These are phyloP conservation scores for Viola pubescens DNA, from an alignment of 441 rosid genomes.

Conservation along the genomic window DNA sequence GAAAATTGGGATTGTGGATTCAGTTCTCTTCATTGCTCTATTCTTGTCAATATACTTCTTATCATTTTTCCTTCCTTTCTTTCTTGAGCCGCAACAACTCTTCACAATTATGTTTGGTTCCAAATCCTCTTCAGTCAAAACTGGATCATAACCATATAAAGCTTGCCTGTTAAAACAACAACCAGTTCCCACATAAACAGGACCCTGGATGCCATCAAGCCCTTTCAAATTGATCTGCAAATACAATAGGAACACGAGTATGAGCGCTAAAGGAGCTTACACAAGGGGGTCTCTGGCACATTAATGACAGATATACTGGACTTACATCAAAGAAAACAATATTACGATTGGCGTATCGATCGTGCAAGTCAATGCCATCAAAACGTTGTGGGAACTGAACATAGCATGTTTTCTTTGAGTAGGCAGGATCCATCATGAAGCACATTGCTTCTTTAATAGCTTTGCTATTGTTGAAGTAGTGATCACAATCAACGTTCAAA, in stretches of 20 bases:
- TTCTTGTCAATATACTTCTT: slow-evolving; percentile 70
- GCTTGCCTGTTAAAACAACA: slow-evolving; percentile 97
- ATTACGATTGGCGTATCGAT: slow-evolving; percentile 98
- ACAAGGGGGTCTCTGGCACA: neutral
- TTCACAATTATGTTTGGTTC: slow-evolving; percentile 87
- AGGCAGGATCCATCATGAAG: slow-evolving; percentile 89
- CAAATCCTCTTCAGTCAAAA: slow-evolving; percentile 85
- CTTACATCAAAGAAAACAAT: slow-evolving; percentile 95
- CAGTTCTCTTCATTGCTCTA: slow-evolving; percentile 73
- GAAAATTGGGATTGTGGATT: slow-evolving; percentile 91
- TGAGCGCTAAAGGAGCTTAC: neutral
- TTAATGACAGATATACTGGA: slow-evolving; percentile 15
- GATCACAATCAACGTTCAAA: slow-evolving; percentile 97
- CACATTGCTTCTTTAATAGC: slow-evolving; percentile 99
- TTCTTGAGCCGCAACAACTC: slow-evolving; percentile 93
- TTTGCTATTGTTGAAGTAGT: slow-evolving; percentile 96
- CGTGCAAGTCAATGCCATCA: slow-evolving; percentile 97
- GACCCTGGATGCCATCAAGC: slow-evolving; percentile 91
- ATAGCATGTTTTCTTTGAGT: slow-evolving; percentile 90
- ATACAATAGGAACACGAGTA: slow-evolving; percentile 8
- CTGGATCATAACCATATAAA: slow-evolving; percentile 92
- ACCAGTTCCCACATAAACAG: slow-evolving; percentile 97
- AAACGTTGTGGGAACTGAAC: slow-evolving; percentile 98
- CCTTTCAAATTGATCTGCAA: slow-evolving; percentile 95
- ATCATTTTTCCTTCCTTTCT: slow-evolving; percentile 62